Evolutionary conservation across 2,329 filamentous ascomycete species (phyloP), one percentile per base, ranked within the genome.

Genomic region (Capronia coronata): DNA sequence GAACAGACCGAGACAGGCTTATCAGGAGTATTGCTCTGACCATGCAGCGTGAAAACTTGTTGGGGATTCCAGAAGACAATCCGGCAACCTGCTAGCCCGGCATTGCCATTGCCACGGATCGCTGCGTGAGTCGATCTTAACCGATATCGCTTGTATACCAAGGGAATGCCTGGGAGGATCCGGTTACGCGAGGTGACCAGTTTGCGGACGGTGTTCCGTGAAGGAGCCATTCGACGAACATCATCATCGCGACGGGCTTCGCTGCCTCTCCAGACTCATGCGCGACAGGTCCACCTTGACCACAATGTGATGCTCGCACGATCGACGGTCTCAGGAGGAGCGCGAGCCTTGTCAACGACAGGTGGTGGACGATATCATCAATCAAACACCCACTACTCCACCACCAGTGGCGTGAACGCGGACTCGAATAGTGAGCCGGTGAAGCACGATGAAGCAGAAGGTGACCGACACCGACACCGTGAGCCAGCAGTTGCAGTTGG

Each of bases 161-260:
- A 35, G 46, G 7, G 29, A n/a, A 32, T 32, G 29, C 29, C 29
- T 46, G 42, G 42, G 34, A 47, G 30, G 34, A 32, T 47, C 29
- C 22, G 38, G 30, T 43, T 51, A 29, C 30, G 30, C n/a, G 48
- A 42, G 18, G 19, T 47, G 43, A 42, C 35, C 38, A 37, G 43
- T 16, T 37, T 32, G 25, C 48, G 22, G 10, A 46, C 25, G 23
- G 39, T 27, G 19, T 23, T 49, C 35, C 7, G 3, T 32, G 29
- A n/a, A 32, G 25, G 6, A 27, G 25, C 6, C 25, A 27, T n/a
- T n/a, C n/a, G n/a, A n/a, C n/a, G 25, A 9, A 22, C 23, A 18
- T 3, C 23, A n/a, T 10, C 25, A 27, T 27, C 25, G 5, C 25
- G 25, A 10, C 30, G 42, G 29, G 46, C 30, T 9, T 19, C 38